phyloP scores from a whole-genome alignment of 352 stramenopile species.

The Pythium graminicola region DNA sequence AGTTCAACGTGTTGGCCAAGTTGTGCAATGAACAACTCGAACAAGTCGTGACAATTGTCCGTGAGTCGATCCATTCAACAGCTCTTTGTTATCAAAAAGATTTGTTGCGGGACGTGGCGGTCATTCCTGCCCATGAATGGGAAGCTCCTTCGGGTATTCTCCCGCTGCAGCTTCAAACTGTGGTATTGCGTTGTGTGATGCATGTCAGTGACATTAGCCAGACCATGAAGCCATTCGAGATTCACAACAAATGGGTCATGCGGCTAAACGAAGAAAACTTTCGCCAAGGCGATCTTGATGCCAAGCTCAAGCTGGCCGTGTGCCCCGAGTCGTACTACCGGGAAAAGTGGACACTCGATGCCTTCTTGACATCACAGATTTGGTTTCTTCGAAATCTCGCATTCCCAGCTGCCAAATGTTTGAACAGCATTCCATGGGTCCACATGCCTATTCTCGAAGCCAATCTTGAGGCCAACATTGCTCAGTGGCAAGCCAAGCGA shows the following conservation, averaged over 20 bases:
- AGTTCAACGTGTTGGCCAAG: conserved; percentile 50
- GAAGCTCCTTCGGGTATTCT: conserved; percentile 25
- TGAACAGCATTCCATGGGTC: conserved; percentile 62
- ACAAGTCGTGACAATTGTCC: conserved; percentile 50
- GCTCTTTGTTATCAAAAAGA: conserved; percentile 77
- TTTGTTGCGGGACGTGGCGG: conserved; percentile 47
- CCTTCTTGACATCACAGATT: conserved; percentile 49
- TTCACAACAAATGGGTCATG: conserved; percentile 71
- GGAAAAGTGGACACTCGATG: conserved; percentile 39
- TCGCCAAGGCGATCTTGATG: conserved; percentile 59
- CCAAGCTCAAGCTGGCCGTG: conserved; percentile 28
- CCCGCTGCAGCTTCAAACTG: conserved; percentile 40
- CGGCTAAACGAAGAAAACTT: conserved; percentile 70
- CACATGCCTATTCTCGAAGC: conserved; percentile 44
- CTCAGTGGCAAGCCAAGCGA: conserved; percentile 39
- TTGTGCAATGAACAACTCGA: conserved; percentile 40
- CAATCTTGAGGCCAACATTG: conserved; percentile 55
- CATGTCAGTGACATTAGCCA: conserved; percentile 80
- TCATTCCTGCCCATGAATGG: conserved; percentile 38
- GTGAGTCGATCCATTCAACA: conserved; percentile 64
- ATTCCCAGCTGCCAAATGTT: conserved; percentile 40
- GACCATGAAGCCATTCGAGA: conserved; percentile 73
- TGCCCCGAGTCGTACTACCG: conserved; percentile 52
- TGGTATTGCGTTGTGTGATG: conserved; percentile 58
- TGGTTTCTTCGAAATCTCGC: conserved; percentile 56